Evolutionary conservation across 1,139 yeast genomes (phyloP), one percentile per base, ranked within the genome.

Genomic region (Meyerozyma smithsonii): DNA sequence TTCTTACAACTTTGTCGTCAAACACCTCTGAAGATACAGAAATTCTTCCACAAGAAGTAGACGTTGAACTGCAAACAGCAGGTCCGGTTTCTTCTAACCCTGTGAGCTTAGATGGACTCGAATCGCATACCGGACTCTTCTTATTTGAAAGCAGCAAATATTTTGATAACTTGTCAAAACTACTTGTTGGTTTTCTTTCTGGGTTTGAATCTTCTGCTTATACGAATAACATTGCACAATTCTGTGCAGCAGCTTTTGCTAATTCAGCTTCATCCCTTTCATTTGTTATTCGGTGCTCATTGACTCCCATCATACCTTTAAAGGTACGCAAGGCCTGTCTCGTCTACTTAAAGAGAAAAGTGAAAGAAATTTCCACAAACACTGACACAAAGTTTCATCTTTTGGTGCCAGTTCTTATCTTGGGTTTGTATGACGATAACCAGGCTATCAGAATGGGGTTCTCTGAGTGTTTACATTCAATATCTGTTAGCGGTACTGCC

Each of bases 251-350:
- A 7, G 55, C 58, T 1, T 64, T 71, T 39, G 41, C 49, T 4
- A 46, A 57, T 1, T 38, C 46, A 0, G 79, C 71, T 51, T 50
- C 70, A 2, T 64, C 69, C 28, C 47, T 78, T 15, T 73, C 88
- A 0, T 84, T 83, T 52, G 56, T 80, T 36, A 51, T 79, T n/a
- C 69, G 89, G 55, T 62, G 78, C 8, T 60, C 81, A 0, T 66
- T 77, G 28, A 73, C 84, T 3, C 73, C 79, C 4, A 64, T 76
- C 2, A 68, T 79, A 4, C 92, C 92, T 32, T 51, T 74, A 11
- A 66, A 74, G 20, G 72, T 77, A 14, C 72, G 87, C 54, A 52
- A 74, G 15, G 59, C 68, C 16, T 66, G 83, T 2, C 59, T 81
- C 42, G 58, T 63, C 23, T 56, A 61, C 28, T 49, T 79, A 28